Base-by-base conservation (phyloP, 768 basidiomycete genomes). In the Termitomyces sp. region DNA sequence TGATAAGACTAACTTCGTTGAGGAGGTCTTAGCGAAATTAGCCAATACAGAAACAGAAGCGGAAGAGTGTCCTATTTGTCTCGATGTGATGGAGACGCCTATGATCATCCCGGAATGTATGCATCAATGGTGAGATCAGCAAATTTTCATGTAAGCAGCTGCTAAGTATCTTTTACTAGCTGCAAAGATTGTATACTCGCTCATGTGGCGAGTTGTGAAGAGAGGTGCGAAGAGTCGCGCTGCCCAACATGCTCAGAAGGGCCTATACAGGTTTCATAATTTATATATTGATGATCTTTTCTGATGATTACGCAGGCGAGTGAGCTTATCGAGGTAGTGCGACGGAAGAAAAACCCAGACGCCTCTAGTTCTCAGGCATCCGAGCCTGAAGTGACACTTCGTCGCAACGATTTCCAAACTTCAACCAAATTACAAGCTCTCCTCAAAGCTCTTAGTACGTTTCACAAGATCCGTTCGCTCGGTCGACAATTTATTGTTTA, bases 341-440 rank as follows among this genome's bases (percentile, higher is more conserved):
- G 76, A 52, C 68, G 70, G 44, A 69, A 68, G 38, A 67, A 66
- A 47, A 55, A 67, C 54, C 6, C 64, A 57, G 55, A 62, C 10
- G 35, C 61, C 5, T 60, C 63, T 1, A 68, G 57, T 53, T 75
- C 78, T 8, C 76, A 78, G 61, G 54, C 67, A 18, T 67, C 75
- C 5, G 64, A 73, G 38, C 72, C 81, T 13, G 73, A 69, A 16
- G 75, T 93, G 28, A 73, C 81, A 14, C 72, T 95, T 46, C 78
- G 90, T 12, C 83, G 85, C 63, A 93, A 93, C 62, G 85, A 95
- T 71, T 92, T 97, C 71, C 81, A 84, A 40, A 89, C 92, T 4
- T 94, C 92, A 9, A 97, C 95, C 0, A 98, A 98, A 71, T 76
- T 98, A 3, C 83, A 94, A 55, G 94, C 94, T 1, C 73, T 98